Conservation (phyloP, 139 green algal species). For the Deuterostichococcus epilithicus region DNA sequence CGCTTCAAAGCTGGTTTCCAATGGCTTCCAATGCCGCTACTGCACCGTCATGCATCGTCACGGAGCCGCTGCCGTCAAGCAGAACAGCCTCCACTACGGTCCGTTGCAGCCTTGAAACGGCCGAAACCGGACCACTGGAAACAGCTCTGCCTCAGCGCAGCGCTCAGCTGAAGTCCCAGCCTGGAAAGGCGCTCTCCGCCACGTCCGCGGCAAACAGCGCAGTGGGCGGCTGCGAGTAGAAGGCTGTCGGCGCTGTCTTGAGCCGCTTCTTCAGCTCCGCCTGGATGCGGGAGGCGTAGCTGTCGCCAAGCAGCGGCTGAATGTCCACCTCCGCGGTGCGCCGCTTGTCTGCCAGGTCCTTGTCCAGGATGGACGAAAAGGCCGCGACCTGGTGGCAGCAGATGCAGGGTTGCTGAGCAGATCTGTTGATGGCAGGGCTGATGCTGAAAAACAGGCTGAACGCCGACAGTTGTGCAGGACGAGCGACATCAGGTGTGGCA, state of each 20-base stretch:
- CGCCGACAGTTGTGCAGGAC: too few species aligned
- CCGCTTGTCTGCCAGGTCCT: conserved; percentile 73
- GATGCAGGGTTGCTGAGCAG: too few species aligned
- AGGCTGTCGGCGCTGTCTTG: conserved; percentile 57
- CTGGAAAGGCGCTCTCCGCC: conserved; percentile 23
- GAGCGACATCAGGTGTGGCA: too few species aligned
- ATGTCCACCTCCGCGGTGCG: conserved; percentile 82
- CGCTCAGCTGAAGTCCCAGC: conserved; percentile 27
- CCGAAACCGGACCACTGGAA: background rate
- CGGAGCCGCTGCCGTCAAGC: too few species aligned
- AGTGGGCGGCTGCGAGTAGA: conserved; percentile 39
- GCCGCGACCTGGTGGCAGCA: conserved; percentile 53
- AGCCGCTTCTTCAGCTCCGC: conserved; percentile 61
- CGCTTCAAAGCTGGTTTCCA: too few species aligned
- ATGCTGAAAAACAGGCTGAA: too few species aligned
- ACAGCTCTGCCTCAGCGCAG: background rate
- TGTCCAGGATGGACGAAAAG: conserved; percentile 69
- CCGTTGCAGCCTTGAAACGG: too few species aligned
- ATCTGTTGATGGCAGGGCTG: too few species aligned
- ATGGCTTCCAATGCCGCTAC: too few species aligned
- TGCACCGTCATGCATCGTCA: too few species aligned
- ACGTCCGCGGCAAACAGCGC: conserved; percentile 36
- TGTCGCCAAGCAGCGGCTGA: conserved; percentile 39
- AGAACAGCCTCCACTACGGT: too few species aligned
- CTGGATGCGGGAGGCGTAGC: conserved; percentile 67